Base-by-base conservation (phyloP, 140 eudicot species). In the Eryngium alpinum region DNA sequence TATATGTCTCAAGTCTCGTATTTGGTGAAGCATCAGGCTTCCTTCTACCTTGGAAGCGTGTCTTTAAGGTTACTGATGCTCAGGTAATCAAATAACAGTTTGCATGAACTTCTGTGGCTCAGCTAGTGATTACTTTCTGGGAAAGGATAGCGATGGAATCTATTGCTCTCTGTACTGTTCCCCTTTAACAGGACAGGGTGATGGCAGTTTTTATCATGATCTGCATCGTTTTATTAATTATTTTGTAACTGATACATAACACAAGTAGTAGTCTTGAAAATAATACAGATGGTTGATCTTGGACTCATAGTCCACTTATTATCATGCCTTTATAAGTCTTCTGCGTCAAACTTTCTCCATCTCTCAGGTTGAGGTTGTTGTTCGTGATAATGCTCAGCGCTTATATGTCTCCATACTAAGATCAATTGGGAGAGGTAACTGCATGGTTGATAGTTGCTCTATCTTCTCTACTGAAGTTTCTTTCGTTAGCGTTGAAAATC, bases 41-140 rank as follows among this genome's bases (percentile, higher is more conserved):
- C 84, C 97, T 96, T 87, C 88, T 96, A 88, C 99, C 99, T 34
- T 96, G 99, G 99, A 96, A 91, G 82, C 97, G 99, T 67, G 94
- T 96, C 60, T 96, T 96, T 87, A 93, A 88, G 83, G 90, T 96
- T 81, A 93, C 99, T 7, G 97, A 96, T 73, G 66, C 99, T 53
- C 98, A 96, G 99, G 97, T 95, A 95, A 76, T 60, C 57, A 72
- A 51, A 72, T 72, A 38, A 38, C 46, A n/a, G n/a, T n/a, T n/a
- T n/a, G n/a, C n/a, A n/a, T n/a, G n/a, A n/a, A n/a, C n/a, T n/a
- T n/a, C n/a, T n/a, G n/a, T n/a, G n/a, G n/a, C n/a, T n/a, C n/a
- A n/a, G n/a, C n/a, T n/a, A n/a, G n/a, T n/a, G n/a, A n/a, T n/a
- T n/a, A n/a, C n/a, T n/a, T n/a, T n/a, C n/a, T n/a, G n/a, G n/a